Evolutionary conservation across 345 rosid genomes (phyloP).

Genomic region (Sisymbrium altissimum): DNA sequence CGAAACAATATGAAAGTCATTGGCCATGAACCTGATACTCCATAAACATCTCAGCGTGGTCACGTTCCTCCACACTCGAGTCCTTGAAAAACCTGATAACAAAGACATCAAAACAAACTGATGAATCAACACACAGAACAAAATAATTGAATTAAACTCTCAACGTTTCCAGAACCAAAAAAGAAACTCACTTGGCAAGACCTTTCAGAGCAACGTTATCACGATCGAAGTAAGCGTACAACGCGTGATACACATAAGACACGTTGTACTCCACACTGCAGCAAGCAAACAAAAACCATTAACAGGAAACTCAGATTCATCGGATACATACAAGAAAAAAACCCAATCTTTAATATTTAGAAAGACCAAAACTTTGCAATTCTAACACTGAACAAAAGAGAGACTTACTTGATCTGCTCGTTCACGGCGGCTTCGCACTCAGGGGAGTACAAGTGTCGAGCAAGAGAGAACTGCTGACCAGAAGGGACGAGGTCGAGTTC

Average conservation of each 20-base stretch:
- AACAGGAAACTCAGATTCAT: neutral
- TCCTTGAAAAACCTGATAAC: constrained; percentile 67
- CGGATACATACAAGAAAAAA: neutral
- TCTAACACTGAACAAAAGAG: neutral
- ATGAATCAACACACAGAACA: neutral
- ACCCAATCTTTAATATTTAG: neutral
- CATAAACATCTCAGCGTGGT: constrained; percentile 80
- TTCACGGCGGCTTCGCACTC: constrained; percentile 69
- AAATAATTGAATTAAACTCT: neutral
- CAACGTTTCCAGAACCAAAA: neutral
- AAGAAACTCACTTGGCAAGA: constrained; percentile 58
- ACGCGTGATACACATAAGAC: constrained; percentile 72
- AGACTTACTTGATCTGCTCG: constrained; percentile 73
- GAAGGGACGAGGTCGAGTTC: constrained; percentile 56
- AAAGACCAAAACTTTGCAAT: neutral
- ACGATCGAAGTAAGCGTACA: constrained; percentile 80
- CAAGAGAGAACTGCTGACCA: constrained; percentile 50
- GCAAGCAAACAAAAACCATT: neutral
- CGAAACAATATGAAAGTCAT: neutral
- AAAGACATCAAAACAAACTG: neutral
- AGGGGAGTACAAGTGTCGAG: constrained; percentile 53
- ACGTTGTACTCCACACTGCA: constrained; percentile 76
- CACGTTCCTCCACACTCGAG: constrained; percentile 76
- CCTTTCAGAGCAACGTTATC: constrained; percentile 77
- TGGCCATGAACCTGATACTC: constrained; percentile 51